Percentiles rank a stretch among this genome's conserved stretches.
phyloP scores from a whole-genome alignment of 352 stramenopile species.

The Aphanomyces astaci region DNA sequence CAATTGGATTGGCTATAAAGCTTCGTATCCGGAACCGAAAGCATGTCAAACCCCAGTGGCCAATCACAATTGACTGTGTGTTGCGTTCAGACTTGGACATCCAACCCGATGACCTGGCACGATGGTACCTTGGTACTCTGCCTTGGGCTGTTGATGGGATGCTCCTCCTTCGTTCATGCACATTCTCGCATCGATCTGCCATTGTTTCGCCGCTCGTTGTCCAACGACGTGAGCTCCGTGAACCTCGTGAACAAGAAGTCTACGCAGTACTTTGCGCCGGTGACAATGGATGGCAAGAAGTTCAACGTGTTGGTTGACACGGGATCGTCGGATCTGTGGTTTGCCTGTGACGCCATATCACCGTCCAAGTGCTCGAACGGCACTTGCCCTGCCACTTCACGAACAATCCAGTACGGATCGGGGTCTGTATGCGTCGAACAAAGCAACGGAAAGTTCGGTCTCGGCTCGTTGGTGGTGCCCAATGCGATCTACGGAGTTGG shows the following conservation, averaged over 20 bases:
- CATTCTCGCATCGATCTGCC: not conserved
- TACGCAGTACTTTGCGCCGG: constrained; percentile 43
- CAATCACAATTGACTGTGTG: too few relatives aligned
- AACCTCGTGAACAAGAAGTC: constrained; percentile 8
- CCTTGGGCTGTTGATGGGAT: not conserved
- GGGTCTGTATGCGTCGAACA: constrained; percentile 55
- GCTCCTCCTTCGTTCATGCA: not conserved
- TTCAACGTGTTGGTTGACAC: constrained; percentile 64
- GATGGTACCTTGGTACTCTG: too few relatives aligned
- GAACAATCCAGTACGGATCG: constrained; percentile 54
- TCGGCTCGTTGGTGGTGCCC: constrained; percentile 38
- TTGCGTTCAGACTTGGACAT: too few relatives aligned
- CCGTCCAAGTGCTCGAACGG: constrained; percentile 31
- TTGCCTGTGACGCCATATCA: constrained; percentile 53
- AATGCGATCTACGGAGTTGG: constrained; percentile 55
- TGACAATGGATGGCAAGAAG: constrained; percentile 35
- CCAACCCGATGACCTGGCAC: too few relatives aligned
- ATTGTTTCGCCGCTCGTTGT: not conserved
- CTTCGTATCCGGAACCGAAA: too few relatives aligned
- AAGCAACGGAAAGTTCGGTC: constrained; percentile 31
- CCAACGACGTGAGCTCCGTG: not conserved
- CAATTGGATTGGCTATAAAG: too few relatives aligned
- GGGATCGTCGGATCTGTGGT: constrained; percentile 68
- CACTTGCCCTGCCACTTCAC: constrained; percentile 36
- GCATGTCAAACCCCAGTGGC: too few relatives aligned